Percentiles rank a stretch among this genome's conserved stretches.
phyloP scores from a whole-genome alignment of 495 filamentous ascomycete genomes.

The Parathielavia hyrcaniae region DNA sequence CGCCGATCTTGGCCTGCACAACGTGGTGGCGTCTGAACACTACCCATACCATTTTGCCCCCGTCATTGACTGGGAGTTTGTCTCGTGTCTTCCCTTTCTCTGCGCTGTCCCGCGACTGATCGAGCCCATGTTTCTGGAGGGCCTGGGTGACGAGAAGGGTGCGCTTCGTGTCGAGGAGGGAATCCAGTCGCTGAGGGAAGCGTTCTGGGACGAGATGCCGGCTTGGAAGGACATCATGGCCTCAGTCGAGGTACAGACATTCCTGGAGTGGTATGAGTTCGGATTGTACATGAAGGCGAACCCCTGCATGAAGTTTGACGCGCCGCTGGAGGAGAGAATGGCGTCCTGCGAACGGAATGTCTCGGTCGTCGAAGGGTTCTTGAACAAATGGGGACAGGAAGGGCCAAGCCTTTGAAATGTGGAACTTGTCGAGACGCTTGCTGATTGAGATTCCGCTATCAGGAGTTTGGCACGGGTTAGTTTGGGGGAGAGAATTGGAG shows the following conservation, averaged over 20 bases:
- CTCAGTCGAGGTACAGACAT: no score
- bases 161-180: no score
- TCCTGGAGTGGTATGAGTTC: background rate
- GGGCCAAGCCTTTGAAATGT: no score
- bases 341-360: no score
- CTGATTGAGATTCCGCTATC: no score
- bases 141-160: background rate
- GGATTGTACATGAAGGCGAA: background rate
- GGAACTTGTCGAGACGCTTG: no score
- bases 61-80: conserved; percentile 29
- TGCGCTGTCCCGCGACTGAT: background rate
- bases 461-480: no score
- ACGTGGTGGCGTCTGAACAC: conserved; percentile 21
- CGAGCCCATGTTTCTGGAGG: background rate
- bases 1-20: conserved; percentile 25
- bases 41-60: conserved; percentile 16
- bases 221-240: background rate
- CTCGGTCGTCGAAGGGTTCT: no score
- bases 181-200: background rate
- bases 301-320: no score
- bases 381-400: no score
- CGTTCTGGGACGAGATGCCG: background rate
- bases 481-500: no score
- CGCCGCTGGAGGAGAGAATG: no score
- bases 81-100: conserved; percentile 15